Base-by-base conservation (phyloP, 352 stramenopile species). In the Phytopythium delawarense region DNA sequence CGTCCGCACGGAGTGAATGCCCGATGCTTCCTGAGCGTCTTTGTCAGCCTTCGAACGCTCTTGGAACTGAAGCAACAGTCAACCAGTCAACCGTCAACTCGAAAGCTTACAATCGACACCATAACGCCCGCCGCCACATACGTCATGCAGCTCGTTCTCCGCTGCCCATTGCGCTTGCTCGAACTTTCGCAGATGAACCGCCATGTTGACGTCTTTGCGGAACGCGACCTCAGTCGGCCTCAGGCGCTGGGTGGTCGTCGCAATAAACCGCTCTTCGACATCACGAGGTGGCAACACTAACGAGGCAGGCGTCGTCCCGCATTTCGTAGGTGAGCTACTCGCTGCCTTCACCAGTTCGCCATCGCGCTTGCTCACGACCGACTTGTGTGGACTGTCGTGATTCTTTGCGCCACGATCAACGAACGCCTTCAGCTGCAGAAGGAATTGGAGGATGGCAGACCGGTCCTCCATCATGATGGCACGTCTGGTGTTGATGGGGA, bases 401-500 rank as follows among this genome's bases (percentile, higher is more conserved):
- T 12, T 48, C 23, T 45, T 71, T 48, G 52, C 64, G 40, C 37
- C 59, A 28, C 53, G 65, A 12, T 79, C 58, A 0, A 89, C 64
- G 32, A 81, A 75, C 4, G 78, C 75, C 56, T 90, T 89, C 16
- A 92, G 45, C n/a, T 77, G 72, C 6, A 91, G 61, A 1, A 91
- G 42, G 51, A 92, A 70, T 46, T 92, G 74, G 25, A 87, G 65
- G 13, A 87, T 71, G 12, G 63, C 65, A 7, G 73, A 74, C 11
- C 77, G 74, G 42, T 89, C 73, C 42, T 91, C 79, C 76, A 89
- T 91, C 62, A 92, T 74, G 37, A 92, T 80, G 25, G 70, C 64
- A 2, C 84, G 74, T 45, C 74, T 76, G 23, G 69, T 72, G 2
- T 65, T 72, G 12, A 85, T 32, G 1, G 75, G 64, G 21, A 91